Conservation (phyloP, 2,329 filamentous ascomycete genomes). For the Trichophyton rubrum region DNA sequence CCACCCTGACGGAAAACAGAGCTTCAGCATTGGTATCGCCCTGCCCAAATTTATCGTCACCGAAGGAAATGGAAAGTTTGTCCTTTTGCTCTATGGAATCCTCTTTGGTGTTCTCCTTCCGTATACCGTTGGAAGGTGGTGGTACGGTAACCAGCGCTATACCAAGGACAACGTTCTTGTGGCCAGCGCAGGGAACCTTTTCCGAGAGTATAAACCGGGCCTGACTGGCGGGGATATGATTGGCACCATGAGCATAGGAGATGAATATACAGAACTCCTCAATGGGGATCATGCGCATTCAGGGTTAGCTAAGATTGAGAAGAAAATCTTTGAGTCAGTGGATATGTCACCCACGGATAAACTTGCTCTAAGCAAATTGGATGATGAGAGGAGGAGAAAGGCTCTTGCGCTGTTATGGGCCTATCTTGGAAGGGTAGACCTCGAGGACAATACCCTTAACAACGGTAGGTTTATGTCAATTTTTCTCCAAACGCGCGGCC, state of each 20-base stretch:
- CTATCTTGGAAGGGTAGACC: constrained; percentile 77
- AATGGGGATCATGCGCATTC: constrained; percentile 67
- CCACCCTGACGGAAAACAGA: constrained; percentile 95
- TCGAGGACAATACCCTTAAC: constrained; percentile 65
- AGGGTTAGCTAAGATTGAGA: constrained; percentile 72
- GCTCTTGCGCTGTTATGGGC: constrained; percentile 85
- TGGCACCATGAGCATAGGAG: constrained; percentile 66
- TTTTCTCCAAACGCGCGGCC: background rate
- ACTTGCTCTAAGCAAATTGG: constrained; percentile 63
- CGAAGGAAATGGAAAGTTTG: constrained; percentile 90
- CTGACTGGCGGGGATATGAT: constrained; percentile 71
- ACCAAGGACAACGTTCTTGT: constrained; percentile 90
- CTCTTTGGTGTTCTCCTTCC: constrained; percentile 83
- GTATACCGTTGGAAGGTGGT: constrained; percentile 92
- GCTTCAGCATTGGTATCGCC: constrained; percentile 93
- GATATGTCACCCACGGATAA: constrained; percentile 61
- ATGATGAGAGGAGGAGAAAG: constrained; percentile 70
- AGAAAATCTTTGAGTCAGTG: constrained; percentile 56
- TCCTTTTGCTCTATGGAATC: constrained; percentile 76
- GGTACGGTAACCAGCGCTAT: constrained; percentile 88
- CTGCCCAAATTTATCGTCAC: constrained; percentile 85
- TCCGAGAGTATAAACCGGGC: constrained; percentile 79
- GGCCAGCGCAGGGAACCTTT: constrained; percentile 86
- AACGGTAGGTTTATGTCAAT: constrained; percentile 36
- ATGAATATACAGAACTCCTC: constrained; percentile 68